Evolutionary conservation across 1,139 yeast genomes (phyloP).

Genomic region (Pichia sp.): DNA sequence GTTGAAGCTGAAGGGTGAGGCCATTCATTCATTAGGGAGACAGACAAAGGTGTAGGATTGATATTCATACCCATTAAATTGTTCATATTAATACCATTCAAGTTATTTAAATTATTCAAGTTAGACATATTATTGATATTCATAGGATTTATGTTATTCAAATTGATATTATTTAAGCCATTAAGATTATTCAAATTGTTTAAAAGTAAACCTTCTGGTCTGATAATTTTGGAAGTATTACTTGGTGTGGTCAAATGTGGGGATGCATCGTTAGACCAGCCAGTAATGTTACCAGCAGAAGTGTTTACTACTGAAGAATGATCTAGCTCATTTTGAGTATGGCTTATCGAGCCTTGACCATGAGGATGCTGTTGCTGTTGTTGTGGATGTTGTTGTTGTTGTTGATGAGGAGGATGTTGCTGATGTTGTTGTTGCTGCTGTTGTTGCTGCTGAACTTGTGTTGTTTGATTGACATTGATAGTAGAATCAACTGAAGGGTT

Average conservation of each 20-base stretch:
- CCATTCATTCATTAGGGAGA: constrained; percentile 14
- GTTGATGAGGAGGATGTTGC: no score
- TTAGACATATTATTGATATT: neutral
- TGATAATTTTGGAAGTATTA: constrained; percentile 10
- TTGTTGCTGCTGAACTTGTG: no score
- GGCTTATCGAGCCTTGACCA: no score
- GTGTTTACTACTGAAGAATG: constrained; percentile 2
- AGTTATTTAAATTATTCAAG: neutral
- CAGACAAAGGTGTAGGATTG: constrained; percentile 9
- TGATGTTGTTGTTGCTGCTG: no score
- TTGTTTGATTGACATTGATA: neutral
- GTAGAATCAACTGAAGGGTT: neutral
- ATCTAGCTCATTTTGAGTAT: neutral
- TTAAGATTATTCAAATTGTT: constrained; percentile 1
- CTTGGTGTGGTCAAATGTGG: constrained; percentile 12
- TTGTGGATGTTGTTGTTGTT: no score
- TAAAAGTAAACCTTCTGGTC: constrained; percentile 10
- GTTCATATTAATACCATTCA: neutral
- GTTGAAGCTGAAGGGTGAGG: constrained; percentile 6
- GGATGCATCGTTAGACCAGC: constrained; percentile 13
- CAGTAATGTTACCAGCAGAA: constrained; percentile 10
- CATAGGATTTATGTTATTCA: neutral
- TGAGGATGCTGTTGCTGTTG: no score
- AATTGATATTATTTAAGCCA: neutral
- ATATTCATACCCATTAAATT: neutral